These are phyloP conservation scores for Aspergillus sp. DNA, from an alignment of 2,329 filamentous ascomycete genomes.

Conservation along the genomic window DNA sequence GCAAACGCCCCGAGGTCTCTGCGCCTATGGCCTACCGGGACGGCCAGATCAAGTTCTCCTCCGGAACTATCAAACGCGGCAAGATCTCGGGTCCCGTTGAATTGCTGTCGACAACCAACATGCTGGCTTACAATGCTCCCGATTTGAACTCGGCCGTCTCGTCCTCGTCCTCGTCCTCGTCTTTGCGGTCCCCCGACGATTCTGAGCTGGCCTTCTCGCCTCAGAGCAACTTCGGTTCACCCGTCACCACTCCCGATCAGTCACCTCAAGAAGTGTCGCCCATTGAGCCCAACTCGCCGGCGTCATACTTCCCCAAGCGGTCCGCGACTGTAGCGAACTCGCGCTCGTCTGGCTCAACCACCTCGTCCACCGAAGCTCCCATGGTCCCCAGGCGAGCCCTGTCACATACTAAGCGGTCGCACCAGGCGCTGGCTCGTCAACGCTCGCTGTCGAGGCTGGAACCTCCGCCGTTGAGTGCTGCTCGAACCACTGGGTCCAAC, in stretches of 20 bases:
- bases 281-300: slow-evolving; percentile 40
- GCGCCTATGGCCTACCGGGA: slow-evolving; percentile 38
- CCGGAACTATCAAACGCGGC: slow-evolving; percentile 39
- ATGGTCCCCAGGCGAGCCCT: slow-evolving; percentile 68
- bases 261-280: slow-evolving; percentile 40
- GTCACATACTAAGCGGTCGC: slow-evolving; percentile 82
- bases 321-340: slow-evolving; percentile 57
- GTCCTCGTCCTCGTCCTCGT: slow-evolving; percentile 48
- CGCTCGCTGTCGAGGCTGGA: slow-evolving; percentile 52
- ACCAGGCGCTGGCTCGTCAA: slow-evolving; percentile 64
- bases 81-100: slow-evolving; percentile 78
- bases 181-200: slow-evolving; percentile 58
- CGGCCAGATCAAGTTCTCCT: slow-evolving; percentile 36
- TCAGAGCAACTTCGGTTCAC: slow-evolving; percentile 45
- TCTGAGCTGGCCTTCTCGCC: slow-evolving; percentile 48
- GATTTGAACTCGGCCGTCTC: slow-evolving; percentile 52
- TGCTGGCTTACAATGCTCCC: slow-evolving; percentile 89
- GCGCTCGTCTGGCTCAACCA: slow-evolving; percentile 36
- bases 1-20: slow-evolving; percentile 39
- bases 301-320: slow-evolving; percentile 59
- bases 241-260: slow-evolving; percentile 38
- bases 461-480: slow-evolving; percentile 32
- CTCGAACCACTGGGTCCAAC: slow-evolving; percentile 26
- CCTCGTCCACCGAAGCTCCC: slow-evolving; percentile 49
- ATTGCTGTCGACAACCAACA: slow-evolving; percentile 89